A percentile compares a stretch with the other conserved stretches of the same genome.
Conservation (phyloP, 108 stramenopile species). For the Skeletonema tropicum region DNA sequence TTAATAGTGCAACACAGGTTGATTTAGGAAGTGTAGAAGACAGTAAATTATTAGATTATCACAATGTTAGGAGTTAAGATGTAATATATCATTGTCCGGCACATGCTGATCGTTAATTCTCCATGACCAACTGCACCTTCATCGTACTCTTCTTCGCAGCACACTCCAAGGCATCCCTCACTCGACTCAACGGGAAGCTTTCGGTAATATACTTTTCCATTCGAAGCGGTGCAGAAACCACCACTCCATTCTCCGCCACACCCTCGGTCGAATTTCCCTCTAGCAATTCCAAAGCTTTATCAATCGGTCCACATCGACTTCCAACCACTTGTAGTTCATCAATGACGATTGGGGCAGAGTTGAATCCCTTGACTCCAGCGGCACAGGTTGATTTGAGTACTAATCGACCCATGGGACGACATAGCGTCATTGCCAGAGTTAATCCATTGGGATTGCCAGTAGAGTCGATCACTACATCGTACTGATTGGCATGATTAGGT, state of each 20-base stretch:
- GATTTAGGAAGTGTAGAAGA: too few relatives aligned
- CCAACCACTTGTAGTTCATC: constrained; percentile 77
- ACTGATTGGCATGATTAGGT: constrained; percentile 36
- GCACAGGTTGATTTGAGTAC: constrained; percentile 80
- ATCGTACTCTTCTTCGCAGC: constrained; percentile 69
- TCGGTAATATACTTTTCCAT: constrained; percentile 67
- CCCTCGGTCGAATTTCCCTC: constrained; percentile 13
- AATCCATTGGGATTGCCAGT: constrained; percentile 77
- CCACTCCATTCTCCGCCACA: constrained; percentile 12
- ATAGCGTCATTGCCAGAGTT: constrained; percentile 55
- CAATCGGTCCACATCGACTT: constrained; percentile 73
- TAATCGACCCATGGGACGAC: constrained; percentile 75
- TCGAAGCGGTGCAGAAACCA: constrained; percentile 28
- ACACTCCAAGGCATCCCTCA: constrained; percentile 62
- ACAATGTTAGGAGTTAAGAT: too few relatives aligned
- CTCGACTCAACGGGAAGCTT: constrained; percentile 65
- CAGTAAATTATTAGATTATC: too few relatives aligned
- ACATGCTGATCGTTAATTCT: too few relatives aligned
- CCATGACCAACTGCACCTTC: constrained; percentile 69
- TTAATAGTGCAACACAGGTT: too few relatives aligned
- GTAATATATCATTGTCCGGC: too few relatives aligned
- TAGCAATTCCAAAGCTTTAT: constrained; percentile 62
- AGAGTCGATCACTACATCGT: constrained; percentile 82
- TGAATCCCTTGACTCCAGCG: constrained; percentile 59
- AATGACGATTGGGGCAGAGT: constrained; percentile 80